These are phyloP conservation scores for Globisporangium nunn DNA, from an alignment of 352 stramenopile genomes.

Conservation along the genomic window DNA sequence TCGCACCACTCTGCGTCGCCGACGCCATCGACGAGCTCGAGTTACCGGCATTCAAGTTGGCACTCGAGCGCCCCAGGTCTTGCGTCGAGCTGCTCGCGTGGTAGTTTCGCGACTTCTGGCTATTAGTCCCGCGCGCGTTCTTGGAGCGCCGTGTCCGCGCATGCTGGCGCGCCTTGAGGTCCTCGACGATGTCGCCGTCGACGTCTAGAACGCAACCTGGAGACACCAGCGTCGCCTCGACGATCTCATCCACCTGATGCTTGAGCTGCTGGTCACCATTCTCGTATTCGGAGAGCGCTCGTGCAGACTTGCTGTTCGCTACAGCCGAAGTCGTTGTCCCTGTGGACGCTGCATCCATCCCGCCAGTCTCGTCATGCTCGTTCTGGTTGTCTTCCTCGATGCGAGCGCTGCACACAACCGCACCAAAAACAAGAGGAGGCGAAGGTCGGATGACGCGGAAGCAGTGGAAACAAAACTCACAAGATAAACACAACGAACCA, in stretches of 20 bases:
- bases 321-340: not conserved
- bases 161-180: constrained; percentile 50
- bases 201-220: constrained; percentile 74
- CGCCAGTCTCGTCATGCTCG: constrained; percentile 23
- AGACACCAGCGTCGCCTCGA: constrained; percentile 63
- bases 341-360: constrained; percentile 5
- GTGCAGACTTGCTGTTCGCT: constrained; percentile 6
- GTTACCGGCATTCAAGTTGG: constrained; percentile 17
- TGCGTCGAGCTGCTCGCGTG: constrained; percentile 16
- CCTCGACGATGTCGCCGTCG: constrained; percentile 72
- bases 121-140: constrained; percentile 20
- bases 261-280: constrained; percentile 53
- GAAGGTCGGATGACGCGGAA: not conserved
- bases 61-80: constrained; percentile 32
- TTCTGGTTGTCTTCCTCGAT: constrained; percentile 30
- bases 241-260: constrained; percentile 74
- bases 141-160: constrained; percentile 17
- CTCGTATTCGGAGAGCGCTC: constrained; percentile 16
- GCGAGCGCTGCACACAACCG: constrained; percentile 7
- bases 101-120: constrained; percentile 30
- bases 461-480: not conserved
- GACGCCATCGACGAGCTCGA: constrained; percentile 39
- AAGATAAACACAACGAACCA: constrained; percentile 16
- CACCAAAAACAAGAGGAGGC: not conserved
- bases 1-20: constrained; percentile 34